Percentiles rank a stretch among this genome's conserved stretches.
Evolutionary conservation across 495 filamentous ascomycete genomes (phyloP).

Genomic region (Amorphotheca resinae): DNA sequence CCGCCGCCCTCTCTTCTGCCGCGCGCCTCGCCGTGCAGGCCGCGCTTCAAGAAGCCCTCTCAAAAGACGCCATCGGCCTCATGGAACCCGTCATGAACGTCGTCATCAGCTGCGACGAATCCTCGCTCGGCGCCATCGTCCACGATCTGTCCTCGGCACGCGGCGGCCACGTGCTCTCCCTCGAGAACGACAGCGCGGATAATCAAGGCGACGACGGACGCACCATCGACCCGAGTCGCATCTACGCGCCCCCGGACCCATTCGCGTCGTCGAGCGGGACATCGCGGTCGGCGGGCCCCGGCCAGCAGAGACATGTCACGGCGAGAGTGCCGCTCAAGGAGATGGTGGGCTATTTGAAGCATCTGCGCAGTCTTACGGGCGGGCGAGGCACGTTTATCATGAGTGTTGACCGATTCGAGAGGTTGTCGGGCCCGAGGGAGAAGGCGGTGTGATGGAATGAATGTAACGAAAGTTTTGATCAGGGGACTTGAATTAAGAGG

Average conservation of each 20-base stretch:
- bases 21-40: conserved; percentile 57
- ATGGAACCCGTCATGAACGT: conserved; percentile 92
- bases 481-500: too few species aligned
- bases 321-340: conserved; percentile 87
- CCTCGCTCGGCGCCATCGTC: conserved; percentile 69
- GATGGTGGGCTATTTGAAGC: conserved; percentile 93
- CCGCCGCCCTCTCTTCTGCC: conserved; percentile 66
- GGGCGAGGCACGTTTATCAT: conserved; percentile 89
- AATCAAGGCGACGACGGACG: conserved; percentile 19
- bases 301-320: conserved; percentile 41
- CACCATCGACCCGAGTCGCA: conserved; percentile 49
- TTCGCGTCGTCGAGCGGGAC: conserved; percentile 41
- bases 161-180: conserved; percentile 74
- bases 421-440: conserved; percentile 51
- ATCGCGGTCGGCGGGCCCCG: conserved; percentile 7
- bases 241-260: conserved; percentile 79
- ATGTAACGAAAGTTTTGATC: too few species aligned
- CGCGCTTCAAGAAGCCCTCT: conserved; percentile 46
- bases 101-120: conserved; percentile 72
- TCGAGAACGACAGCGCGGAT: conserved; percentile 47
- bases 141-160: conserved; percentile 75
- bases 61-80: conserved; percentile 40
- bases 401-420: conserved; percentile 82
- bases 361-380: conserved; percentile 74
- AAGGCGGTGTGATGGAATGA: conserved; percentile 15